Conservation (phyloP, 202 grass and related monocot genomes). For the Digitaria exilis region DNA sequence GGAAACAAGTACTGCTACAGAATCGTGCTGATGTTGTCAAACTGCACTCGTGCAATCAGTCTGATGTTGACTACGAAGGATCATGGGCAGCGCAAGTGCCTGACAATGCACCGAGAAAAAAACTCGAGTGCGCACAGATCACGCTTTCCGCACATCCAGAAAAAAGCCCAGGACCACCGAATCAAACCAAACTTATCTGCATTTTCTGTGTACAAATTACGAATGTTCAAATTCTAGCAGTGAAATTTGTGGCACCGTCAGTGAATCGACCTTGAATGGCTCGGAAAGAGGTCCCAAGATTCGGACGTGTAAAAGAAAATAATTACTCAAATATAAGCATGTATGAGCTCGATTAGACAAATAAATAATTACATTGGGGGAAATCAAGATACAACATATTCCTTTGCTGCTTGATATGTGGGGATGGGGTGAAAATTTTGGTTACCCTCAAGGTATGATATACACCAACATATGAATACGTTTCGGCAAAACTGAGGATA, state of each 20-base stretch:
- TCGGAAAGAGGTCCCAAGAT: background rate
- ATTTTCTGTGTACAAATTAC: background rate
- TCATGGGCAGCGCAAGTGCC: conserved; percentile 19
- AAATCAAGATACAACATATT: conserved; percentile 38
- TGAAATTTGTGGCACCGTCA: background rate
- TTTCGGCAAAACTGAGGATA: conserved; percentile 63
- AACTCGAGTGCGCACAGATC: background rate
- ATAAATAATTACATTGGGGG: conserved; percentile 46
- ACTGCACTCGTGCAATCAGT: conserved; percentile 21
- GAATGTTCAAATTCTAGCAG: no score
- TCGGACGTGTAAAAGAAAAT: background rate
- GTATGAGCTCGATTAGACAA: background rate
- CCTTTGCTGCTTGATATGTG: conserved; percentile 26
- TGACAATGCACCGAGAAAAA: conserved; percentile 21
- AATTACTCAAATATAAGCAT: background rate
- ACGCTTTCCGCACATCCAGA: conserved; percentile 4
- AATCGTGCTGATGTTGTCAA: conserved; percentile 20
- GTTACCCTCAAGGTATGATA: conserved; percentile 50
- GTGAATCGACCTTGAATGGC: background rate
- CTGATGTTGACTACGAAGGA: conserved; percentile 34
- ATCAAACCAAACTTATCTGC: background rate
- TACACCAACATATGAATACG: conserved; percentile 63
- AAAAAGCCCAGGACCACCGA: background rate
- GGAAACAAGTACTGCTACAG: background rate
- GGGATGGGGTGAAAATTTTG: conserved; percentile 37